Percentiles rank a stretch among this genome's conserved stretches.
Conservation (phyloP, 768 basidiomycete species). For the Paxillus rubicundulus region DNA sequence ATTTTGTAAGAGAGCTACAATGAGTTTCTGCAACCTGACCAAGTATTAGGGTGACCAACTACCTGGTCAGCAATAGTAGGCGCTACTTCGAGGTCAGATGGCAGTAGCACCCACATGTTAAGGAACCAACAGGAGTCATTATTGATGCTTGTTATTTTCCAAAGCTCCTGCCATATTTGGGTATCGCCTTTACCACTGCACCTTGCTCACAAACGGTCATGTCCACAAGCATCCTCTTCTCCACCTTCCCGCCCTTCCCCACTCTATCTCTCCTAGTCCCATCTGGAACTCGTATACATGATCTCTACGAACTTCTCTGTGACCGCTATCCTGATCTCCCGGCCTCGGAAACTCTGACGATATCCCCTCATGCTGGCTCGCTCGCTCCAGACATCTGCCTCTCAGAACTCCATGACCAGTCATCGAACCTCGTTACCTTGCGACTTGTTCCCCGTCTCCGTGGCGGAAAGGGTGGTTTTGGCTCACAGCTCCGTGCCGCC, state of each 20-base stretch:
- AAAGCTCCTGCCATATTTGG: conserved; percentile 15
- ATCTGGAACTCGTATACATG: conserved; percentile 37
- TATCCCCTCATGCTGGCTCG: conserved; percentile 40
- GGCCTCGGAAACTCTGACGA: conserved; percentile 35
- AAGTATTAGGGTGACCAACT: no score
- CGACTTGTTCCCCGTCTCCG: conserved; percentile 70
- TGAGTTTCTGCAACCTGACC: no score
- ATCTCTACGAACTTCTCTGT: conserved; percentile 43
- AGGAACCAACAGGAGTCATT: conserved; percentile 27
- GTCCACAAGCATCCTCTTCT: conserved; percentile 54
- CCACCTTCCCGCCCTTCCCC: conserved; percentile 60
- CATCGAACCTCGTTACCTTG: conserved; percentile 53
- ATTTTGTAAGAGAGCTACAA: no score
- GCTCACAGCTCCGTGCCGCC: conserved; percentile 92
- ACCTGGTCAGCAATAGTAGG: no score
- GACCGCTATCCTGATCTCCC: conserved; percentile 51
- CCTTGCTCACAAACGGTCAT: conserved; percentile 28
- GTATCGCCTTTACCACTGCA: no score
- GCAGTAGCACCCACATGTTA: background rate
- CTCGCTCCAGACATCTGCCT: conserved; percentile 32
- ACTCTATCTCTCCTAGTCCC: conserved; percentile 49
- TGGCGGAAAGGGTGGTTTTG: conserved; percentile 98
- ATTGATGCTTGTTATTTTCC: conserved; percentile 19
- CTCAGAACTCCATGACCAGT: conserved; percentile 33
- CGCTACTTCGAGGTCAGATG: conserved; percentile 11